Evolutionary conservation across 2,329 filamentous ascomycete genomes (phyloP).

Genomic region (Penicillium sp.): DNA sequence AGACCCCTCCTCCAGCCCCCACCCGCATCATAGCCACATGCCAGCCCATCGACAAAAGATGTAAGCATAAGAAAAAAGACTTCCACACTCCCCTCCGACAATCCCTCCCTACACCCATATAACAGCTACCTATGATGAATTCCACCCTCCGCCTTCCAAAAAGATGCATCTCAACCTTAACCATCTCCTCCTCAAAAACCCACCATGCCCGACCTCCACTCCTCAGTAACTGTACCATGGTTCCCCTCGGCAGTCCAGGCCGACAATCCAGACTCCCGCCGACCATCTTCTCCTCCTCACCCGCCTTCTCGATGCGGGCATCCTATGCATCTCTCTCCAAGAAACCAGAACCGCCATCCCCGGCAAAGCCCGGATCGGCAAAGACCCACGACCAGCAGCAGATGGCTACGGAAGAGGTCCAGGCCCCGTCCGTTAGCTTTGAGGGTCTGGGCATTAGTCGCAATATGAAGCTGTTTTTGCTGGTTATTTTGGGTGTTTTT

Average conservation of each 20-base stretch:
- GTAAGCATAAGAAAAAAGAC: neutral
- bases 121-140: neutral
- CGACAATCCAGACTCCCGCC: neutral
- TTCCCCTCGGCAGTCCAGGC: conserved; percentile 1
- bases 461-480: conserved; percentile 37
- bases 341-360: neutral
- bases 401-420: neutral
- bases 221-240: conserved; percentile 8
- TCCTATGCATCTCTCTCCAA: neutral
- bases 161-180: neutral
- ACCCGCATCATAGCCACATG: conserved; percentile 2
- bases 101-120: neutral
- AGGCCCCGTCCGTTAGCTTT: conserved; percentile 24
- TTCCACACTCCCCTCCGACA: neutral
- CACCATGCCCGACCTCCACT: conserved; percentile 9
- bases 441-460: conserved; percentile 38
- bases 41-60: neutral
- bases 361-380: conserved; percentile 8
- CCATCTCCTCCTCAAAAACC: neutral
- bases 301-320: conserved; percentile 2
- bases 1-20: neutral
- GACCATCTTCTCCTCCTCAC: neutral
- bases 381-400: conserved; percentile 4
- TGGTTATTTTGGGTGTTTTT: conserved; percentile 36
- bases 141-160: neutral